Evolutionary conservation across 2,329 filamentous ascomycete species (phyloP).

Genomic region (Bipolaris victoriae): DNA sequence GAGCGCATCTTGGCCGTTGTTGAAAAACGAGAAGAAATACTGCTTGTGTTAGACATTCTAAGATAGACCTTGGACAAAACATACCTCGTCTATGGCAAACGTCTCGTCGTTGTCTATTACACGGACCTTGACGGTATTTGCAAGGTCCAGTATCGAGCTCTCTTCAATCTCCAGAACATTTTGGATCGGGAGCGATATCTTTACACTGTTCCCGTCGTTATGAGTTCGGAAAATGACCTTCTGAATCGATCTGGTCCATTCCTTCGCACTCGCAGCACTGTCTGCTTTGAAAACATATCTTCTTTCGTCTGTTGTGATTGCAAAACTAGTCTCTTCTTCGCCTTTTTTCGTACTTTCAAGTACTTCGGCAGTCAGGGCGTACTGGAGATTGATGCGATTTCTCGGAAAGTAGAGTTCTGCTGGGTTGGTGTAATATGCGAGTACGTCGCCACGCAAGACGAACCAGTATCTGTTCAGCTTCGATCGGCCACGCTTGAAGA

Average conservation of each 20-base stretch:
- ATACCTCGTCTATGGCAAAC: slow-evolving; percentile 90
- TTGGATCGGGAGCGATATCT: slow-evolving; percentile 86
- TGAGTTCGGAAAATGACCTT: slow-evolving; percentile 94
- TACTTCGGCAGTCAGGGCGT: slow-evolving; percentile 85
- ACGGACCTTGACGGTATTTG: slow-evolving; percentile 90
- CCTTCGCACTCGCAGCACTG: slow-evolving; percentile 83
- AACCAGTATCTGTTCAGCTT: slow-evolving; percentile 96
- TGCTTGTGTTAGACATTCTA: slow-evolving; percentile 45
- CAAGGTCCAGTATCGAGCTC: slow-evolving; percentile 86
- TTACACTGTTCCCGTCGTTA: slow-evolving; percentile 96
- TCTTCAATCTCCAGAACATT: slow-evolving; percentile 94
- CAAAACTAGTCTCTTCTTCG: slow-evolving; percentile 78
- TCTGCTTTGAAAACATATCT: slow-evolving; percentile 90
- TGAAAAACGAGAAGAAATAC: slow-evolving; percentile 98
- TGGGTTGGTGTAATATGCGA: slow-evolving; percentile 86
- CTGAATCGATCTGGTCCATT: slow-evolving; percentile 94
- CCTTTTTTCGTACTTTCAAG: slow-evolving; percentile 69
- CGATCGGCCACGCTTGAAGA: slow-evolving; percentile 85
- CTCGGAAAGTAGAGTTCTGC: slow-evolving; percentile 89
- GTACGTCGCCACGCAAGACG: slow-evolving; percentile 84
- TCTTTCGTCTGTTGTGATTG: slow-evolving; percentile 79
- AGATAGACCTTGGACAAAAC: background rate
- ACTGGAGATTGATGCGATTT: slow-evolving; percentile 89
- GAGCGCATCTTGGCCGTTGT: slow-evolving; percentile 81
- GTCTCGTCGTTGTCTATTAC: slow-evolving; percentile 94